Conservation (phyloP, 768 basidiomycete genomes). For the Suillus paluster region DNA sequence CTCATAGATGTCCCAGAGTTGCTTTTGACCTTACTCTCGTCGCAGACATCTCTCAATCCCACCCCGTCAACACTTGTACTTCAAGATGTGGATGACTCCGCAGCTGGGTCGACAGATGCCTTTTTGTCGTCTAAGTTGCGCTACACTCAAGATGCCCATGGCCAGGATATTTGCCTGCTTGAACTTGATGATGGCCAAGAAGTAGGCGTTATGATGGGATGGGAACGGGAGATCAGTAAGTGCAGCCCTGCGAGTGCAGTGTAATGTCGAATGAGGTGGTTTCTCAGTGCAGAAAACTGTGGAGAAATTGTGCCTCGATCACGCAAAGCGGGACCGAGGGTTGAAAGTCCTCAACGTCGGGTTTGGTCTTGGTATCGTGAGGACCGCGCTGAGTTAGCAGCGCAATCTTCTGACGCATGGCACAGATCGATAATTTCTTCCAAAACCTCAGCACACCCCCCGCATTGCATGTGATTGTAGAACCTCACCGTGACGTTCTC, state of each 20-base stretch:
- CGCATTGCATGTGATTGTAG: conserved; percentile 83
- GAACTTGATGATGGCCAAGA: conserved; percentile 66
- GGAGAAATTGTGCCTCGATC: conserved; percentile 56
- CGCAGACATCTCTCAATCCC: conserved; percentile 37
- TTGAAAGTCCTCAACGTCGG: conserved; percentile 87
- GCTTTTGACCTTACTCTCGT: conserved; percentile 65
- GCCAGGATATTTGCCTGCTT: conserved; percentile 84
- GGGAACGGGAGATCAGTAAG: conserved; percentile 85
- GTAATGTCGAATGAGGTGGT: conserved; percentile 27
- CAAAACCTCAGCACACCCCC: conserved; percentile 66
- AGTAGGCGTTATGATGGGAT: conserved; percentile 99
- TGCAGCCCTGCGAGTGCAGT: conserved; percentile 8
- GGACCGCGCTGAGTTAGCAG: conserved; percentile 25
- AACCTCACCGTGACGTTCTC: conserved; percentile 94
- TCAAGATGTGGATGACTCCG: conserved; percentile 54
- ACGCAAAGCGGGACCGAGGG: conserved; percentile 47
- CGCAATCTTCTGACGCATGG: conserved; percentile 11
- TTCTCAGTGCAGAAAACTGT: conserved; percentile 78
- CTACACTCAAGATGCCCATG: conserved; percentile 70
- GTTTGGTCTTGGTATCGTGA: conserved; percentile 90
- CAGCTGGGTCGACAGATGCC: conserved; percentile 62
- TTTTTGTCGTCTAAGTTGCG: conserved; percentile 75
- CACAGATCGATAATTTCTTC: conserved; percentile 83
- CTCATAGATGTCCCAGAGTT: conserved; percentile 54
- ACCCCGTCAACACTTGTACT: conserved; percentile 44